A percentile compares a stretch with the other conserved stretches of the same genome.
These are phyloP conservation scores for Abelmoschus esculentus DNA, from an alignment of 345 rosid genomes.

Conservation along the genomic window DNA sequence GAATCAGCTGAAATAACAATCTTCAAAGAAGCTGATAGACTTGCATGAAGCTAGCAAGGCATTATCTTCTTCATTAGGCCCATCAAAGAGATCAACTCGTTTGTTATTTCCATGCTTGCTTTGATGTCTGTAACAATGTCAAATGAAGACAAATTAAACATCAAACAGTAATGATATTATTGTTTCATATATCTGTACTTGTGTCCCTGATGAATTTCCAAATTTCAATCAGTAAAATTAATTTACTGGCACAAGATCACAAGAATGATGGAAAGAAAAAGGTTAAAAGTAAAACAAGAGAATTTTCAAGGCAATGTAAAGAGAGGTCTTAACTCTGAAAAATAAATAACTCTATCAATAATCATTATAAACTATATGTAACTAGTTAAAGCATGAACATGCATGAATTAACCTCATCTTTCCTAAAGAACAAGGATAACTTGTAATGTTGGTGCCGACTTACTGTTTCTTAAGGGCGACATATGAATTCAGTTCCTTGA, in stretches of 20 bases:
- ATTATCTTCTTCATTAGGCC: conserved; percentile 78
- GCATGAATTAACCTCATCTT: background rate
- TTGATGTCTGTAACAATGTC: conserved; percentile 44
- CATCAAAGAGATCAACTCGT: conserved; percentile 87
- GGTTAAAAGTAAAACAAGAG: background rate
- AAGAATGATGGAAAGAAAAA: background rate
- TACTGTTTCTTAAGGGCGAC: conserved; percentile 79
- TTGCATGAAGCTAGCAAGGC: conserved; percentile 81
- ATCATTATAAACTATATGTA: background rate
- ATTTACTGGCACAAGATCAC: background rate
- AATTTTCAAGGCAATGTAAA: background rate
- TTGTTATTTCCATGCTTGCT: conserved; percentile 75
- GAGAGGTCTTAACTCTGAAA: background rate
- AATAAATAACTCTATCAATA: background rate
- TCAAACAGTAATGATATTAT: background rate
- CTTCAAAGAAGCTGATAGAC: conserved; percentile 17
- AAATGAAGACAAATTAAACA: conserved; percentile 11
- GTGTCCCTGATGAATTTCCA: background rate
- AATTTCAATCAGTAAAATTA: background rate
- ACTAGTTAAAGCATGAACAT: conserved; percentile 2
- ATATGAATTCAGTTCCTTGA: conserved; percentile 73
- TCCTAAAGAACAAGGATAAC: background rate
- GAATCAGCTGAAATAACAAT: background rate
- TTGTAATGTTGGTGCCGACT: conserved; percentile 13
- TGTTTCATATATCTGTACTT: background rate